A percentile compares a stretch with the other conserved stretches of the same genome.
Evolutionary conservation across 2,329 filamentous ascomycete species (phyloP).

Genomic region (Ophiostoma perfectum): DNA sequence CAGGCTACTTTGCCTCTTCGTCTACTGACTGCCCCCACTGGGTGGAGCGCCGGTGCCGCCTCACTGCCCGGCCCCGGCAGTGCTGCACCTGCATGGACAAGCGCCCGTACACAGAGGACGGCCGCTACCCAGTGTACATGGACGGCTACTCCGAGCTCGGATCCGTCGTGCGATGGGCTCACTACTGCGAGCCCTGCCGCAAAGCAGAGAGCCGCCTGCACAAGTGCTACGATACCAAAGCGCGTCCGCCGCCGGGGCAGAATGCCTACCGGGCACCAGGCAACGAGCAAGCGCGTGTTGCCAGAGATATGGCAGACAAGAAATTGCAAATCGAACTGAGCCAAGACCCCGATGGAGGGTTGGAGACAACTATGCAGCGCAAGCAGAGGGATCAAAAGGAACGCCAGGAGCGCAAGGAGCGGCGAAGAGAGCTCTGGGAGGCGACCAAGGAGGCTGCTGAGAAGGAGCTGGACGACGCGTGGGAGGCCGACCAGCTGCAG

Average conservation of each 20-base stretch:
- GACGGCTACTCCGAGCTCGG: constrained; percentile 15
- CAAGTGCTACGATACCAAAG: background rate
- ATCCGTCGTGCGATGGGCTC: constrained; percentile 16
- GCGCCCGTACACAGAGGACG: constrained; percentile 6
- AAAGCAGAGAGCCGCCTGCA: background rate
- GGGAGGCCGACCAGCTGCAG: constrained; percentile 4
- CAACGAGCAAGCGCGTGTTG: background rate
- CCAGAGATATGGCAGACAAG: background rate
- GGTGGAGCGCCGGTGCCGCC: constrained; percentile 14
- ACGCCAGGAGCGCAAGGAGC: background rate
- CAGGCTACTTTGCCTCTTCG: background rate
- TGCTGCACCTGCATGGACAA: constrained; percentile 22
- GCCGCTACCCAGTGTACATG: constrained; percentile 18
- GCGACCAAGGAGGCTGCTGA: background rate
- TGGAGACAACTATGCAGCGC: background rate
- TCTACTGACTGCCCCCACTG: constrained; percentile 17
- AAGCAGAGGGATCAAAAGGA: background rate
- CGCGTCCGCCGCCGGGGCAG: background rate
- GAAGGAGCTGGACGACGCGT: background rate
- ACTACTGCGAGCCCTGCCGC: constrained; percentile 21
- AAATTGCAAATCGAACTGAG: too few relatives aligned
- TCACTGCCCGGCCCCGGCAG: constrained; percentile 14
- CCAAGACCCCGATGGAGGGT: too few relatives aligned
- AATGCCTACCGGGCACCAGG: background rate
- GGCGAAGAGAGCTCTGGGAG: background rate